Evolutionary conservation across 768 basidiomycete species (phyloP), one percentile per base, ranked within the genome.

Genomic region (Termitomyces heimii): DNA sequence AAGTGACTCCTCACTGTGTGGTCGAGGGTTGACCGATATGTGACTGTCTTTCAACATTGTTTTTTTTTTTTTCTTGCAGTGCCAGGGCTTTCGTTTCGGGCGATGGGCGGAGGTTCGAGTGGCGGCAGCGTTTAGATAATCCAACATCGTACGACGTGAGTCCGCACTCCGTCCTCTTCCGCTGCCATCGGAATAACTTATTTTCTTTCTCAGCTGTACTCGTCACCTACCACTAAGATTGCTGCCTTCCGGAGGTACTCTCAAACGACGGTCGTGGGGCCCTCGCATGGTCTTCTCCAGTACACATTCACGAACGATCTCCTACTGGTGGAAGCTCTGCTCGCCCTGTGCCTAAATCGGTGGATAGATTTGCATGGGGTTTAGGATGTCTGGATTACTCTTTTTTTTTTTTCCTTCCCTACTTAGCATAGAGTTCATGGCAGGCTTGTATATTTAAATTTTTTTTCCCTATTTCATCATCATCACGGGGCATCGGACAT

Each of bases 301-400:
- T 89, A 88, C 70, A 78, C 72, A 49, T 89, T 90, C 70, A 76
- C 74, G 44, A 75, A 85, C 49, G 82, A 82, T 58, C 65, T 72
- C 35, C 81, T 89, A 54, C 69, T 90, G 61, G 75, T 86, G 20
- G 81, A 89, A 65, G 77, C 80, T 5, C 71, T 89, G 57, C 71
- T 90, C 40, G 77, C 89, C 7, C 74, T 91, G 53, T 84, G 79
- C 66, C 72, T 91, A 61, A 89, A 89, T 69, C 78, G 89, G 57
- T 90, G 87, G 87, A 70, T 89, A 66, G 89, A 89, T 71, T 71
- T 76, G 67, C 75, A 73, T 65, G 79, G 80, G 35, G 69, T 79
- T 65, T 79, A 73, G 69, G 62, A 47, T 48, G 8, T 55, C 61
- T 52, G 39, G 13, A 46, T 49, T n/a, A 34, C 54, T 28, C 43